Conservation (phyloP, 345 rosid species). For the Mercurialis annua region DNA sequence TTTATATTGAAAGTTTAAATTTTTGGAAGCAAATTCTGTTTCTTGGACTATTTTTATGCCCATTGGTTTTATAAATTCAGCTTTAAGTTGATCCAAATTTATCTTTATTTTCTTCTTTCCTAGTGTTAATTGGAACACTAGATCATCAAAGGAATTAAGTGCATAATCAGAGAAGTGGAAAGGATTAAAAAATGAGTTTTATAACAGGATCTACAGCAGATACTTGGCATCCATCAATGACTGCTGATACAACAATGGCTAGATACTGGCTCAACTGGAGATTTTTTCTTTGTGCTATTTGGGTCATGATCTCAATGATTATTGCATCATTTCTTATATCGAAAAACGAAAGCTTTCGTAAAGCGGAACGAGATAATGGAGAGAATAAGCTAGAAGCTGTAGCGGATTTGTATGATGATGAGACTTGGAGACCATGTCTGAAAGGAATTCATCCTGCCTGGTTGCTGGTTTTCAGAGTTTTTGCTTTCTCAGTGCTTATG, state of each 20-base stretch:
- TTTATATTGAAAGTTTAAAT: constrained; percentile 6
- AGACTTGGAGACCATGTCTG: constrained; percentile 83
- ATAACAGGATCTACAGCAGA: constrained; percentile 36
- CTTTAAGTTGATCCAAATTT: neutral
- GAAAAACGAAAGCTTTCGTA: constrained; percentile 50
- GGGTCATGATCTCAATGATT: constrained; percentile 40
- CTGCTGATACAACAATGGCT: constrained; percentile 52
- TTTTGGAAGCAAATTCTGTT: constrained; percentile 6
- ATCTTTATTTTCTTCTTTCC: constrained; percentile 2
- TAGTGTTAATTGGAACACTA: constrained; percentile 4
- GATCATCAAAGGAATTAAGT: neutral
- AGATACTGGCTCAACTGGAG: constrained; percentile 95
- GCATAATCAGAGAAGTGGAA: constrained; percentile 13
- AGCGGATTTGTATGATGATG: constrained; percentile 56
- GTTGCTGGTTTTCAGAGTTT: constrained; percentile 71
- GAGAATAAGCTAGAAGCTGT: constrained; percentile 42
- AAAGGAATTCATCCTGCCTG: constrained; percentile 87
- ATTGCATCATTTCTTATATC: constrained; percentile 51
- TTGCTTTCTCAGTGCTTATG: constrained; percentile 64
- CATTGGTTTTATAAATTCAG: constrained; percentile 2
- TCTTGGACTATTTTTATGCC: neutral
- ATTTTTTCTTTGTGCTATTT: constrained; percentile 62
- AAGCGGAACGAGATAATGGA: constrained; percentile 8
- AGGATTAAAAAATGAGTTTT: constrained; percentile 38
- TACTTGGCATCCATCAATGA: constrained; percentile 67